A percentile compares a stretch with the other conserved stretches of the same genome.
Evolutionary conservation across 441 rosid genomes (phyloP).

Genomic region (Eruca vesicaria): DNA sequence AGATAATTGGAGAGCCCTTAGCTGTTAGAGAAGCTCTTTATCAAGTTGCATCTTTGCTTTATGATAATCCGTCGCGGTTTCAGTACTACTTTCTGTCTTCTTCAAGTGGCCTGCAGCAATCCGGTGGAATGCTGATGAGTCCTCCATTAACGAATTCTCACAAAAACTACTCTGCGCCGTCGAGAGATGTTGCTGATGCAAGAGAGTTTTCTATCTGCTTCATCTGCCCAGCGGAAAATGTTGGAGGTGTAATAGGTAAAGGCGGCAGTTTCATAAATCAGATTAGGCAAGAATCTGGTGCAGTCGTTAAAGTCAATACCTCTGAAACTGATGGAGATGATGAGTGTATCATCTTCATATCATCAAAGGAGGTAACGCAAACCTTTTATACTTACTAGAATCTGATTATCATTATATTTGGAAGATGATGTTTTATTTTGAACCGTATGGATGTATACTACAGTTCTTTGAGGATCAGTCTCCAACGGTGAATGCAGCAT

Average conservation of each 20-base stretch:
- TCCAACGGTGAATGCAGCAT: conserved; percentile 56
- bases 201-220: conserved; percentile 59
- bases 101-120: conserved; percentile 32
- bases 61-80: conserved; percentile 64
- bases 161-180: conserved; percentile 40
- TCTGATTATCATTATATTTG: background rate
- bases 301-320: conserved; percentile 54
- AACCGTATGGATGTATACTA: background rate
- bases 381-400: background rate
- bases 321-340: conserved; percentile 52
- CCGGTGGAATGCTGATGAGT: conserved; percentile 43
- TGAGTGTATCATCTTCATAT: conserved; percentile 49
- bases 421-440: background rate
- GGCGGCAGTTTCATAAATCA: conserved; percentile 56
- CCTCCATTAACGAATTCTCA: conserved; percentile 49
- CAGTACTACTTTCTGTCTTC: conserved; percentile 51
- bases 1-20: conserved; percentile 57
- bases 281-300: conserved; percentile 63
- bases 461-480: conserved; percentile 64
- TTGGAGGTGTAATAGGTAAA: conserved; percentile 64
- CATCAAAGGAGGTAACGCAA: conserved; percentile 48
- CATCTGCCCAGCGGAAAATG: conserved; percentile 57
- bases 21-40: conserved; percentile 56
- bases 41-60: conserved; percentile 55
- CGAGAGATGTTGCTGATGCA: conserved; percentile 50